Percentiles rank a stretch among this genome's conserved stretches.
Conservation (phyloP, 768 basidiomycete species). For the Asterophora lycoperdoides region DNA sequence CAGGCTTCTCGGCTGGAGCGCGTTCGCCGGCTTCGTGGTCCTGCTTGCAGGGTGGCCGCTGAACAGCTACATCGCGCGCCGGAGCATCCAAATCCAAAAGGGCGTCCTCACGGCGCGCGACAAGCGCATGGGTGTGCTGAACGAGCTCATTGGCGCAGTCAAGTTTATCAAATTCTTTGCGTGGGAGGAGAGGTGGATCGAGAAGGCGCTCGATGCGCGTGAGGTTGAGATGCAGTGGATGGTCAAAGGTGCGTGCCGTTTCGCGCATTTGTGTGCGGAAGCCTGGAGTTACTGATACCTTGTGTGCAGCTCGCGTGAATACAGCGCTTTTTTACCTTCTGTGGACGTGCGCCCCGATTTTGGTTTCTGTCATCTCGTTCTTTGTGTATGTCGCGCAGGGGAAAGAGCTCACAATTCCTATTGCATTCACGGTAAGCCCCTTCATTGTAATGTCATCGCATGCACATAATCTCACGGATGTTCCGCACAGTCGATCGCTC, state of each 20-base stretch:
- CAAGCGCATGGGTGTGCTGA: conserved; percentile 72
- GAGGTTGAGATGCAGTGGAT: conserved; percentile 73
- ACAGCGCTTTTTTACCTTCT: conserved; percentile 64
- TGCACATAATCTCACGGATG: neutral
- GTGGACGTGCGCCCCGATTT: conserved; percentile 74
- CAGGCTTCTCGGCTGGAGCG: conserved; percentile 62
- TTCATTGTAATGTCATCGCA: too few relatives aligned
- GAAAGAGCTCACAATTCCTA: conserved; percentile 68
- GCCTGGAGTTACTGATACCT: too few relatives aligned
- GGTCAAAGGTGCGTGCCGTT: conserved; percentile 48
- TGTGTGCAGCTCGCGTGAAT: conserved; percentile 58
- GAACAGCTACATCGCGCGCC: conserved; percentile 60
- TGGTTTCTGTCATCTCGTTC: conserved; percentile 81
- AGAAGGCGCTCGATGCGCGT: conserved; percentile 58
- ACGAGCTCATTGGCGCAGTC: conserved; percentile 71
- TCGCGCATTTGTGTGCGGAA: too few relatives aligned
- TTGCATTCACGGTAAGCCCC: conserved; percentile 74
- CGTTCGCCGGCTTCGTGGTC: conserved; percentile 74
- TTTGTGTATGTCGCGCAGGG: conserved; percentile 66
- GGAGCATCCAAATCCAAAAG: conserved; percentile 58
- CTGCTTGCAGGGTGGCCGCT: conserved; percentile 65
- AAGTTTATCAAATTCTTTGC: conserved; percentile 85
- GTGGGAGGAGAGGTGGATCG: conserved; percentile 76
- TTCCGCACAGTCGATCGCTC: conserved; percentile 54
- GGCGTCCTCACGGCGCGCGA: conserved; percentile 60